Percentiles rank a stretch among this genome's conserved stretches.
Evolutionary conservation across 495 filamentous ascomycete genomes (phyloP).

Genomic region (Aspergillus sclerotiicarbonarius): DNA sequence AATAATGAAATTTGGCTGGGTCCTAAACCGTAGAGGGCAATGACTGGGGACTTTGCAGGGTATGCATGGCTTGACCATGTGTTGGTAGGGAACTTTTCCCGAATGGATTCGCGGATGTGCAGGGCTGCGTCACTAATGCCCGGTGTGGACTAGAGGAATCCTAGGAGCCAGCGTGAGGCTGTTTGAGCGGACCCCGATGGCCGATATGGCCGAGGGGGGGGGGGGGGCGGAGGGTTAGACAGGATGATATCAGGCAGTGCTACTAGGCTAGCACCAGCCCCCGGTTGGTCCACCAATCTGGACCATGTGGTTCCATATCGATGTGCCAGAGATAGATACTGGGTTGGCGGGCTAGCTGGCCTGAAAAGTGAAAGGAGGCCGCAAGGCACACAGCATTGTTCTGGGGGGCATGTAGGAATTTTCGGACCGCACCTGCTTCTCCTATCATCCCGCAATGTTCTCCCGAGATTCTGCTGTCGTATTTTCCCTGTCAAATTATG

Average conservation of each 20-base stretch:
- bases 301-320: constrained; percentile 24
- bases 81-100: constrained; percentile 28
- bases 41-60: constrained; percentile 11
- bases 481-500: background rate
- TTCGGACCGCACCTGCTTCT: too few species aligned
- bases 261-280: constrained; percentile 17
- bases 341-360: background rate
- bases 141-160: constrained; percentile 12
- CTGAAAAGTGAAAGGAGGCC: background rate
- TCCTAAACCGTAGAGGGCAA: background rate
- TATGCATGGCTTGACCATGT: constrained; percentile 26
- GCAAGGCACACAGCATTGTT: too few species aligned
- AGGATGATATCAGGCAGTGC: constrained; percentile 16
- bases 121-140: constrained; percentile 25
- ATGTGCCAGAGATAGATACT: constrained; percentile 3
- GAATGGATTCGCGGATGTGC: constrained; percentile 21
- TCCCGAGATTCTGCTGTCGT: background rate
- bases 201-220: constrained; percentile 22
- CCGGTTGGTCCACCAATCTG: constrained; percentile 20
- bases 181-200: constrained; percentile 23
- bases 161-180: constrained; percentile 20
- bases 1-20: constrained; percentile 1
- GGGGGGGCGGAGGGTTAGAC: constrained; percentile 3
- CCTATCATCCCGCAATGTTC: background rate
- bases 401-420: too few species aligned